These are phyloP conservation scores for Plantago ovata DNA, from an alignment of 257 asterid genomes.

Conservation along the genomic window DNA sequence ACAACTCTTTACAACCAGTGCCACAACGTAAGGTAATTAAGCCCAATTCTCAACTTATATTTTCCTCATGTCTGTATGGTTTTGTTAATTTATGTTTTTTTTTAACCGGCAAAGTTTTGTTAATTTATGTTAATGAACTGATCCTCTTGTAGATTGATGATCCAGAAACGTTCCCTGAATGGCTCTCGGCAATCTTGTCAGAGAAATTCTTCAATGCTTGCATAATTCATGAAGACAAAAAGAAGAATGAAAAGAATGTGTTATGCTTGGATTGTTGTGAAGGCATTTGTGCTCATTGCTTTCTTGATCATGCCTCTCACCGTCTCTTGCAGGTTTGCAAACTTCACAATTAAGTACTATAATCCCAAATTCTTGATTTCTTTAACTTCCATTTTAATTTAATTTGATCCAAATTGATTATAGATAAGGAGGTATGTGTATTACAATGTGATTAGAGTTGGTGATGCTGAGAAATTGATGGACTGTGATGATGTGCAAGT, in stretches of 20 bases:
- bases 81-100: background rate
- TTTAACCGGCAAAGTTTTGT: background rate
- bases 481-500: constrained; percentile 77
- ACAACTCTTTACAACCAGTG: too few relatives aligned
- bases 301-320: constrained; percentile 48
- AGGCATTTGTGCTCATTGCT: constrained; percentile 67
- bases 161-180: constrained; percentile 39
- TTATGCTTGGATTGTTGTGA: constrained; percentile 76
- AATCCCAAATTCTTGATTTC: background rate
- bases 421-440: constrained; percentile 61
- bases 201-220: constrained; percentile 78
- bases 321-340: constrained; percentile 58
- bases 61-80: background rate
- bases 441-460: constrained; percentile 61
- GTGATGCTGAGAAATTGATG: constrained; percentile 42
- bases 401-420: background rate
- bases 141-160: constrained; percentile 36
- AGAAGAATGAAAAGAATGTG: constrained; percentile 67
- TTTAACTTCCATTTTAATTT: background rate
- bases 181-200: constrained; percentile 50
- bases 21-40: constrained; percentile 38
- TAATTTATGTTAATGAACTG: background rate
- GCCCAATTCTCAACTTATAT: background rate
- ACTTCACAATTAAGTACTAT: background rate
- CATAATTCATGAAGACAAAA: constrained; percentile 50